Percentiles rank a stretch among this genome's conserved stretches.
Conservation (phyloP, 2,329 filamentous ascomycete genomes). For the Arachnomyces sp. region DNA sequence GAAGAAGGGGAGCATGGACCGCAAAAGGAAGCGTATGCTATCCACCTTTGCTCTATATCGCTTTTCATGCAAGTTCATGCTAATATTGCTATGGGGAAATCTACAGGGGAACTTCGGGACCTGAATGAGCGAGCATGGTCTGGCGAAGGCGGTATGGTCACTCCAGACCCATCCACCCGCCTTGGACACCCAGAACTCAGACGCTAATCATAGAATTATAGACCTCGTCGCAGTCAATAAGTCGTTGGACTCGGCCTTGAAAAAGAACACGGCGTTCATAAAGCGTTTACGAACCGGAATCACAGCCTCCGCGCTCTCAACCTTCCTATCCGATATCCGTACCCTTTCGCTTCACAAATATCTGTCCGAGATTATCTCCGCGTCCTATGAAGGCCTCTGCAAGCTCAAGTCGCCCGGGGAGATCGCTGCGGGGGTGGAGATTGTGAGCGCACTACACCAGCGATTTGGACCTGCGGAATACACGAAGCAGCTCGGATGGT, state of each 20-base stretch:
- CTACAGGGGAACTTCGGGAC: conserved; percentile 76
- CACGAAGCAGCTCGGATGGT: conserved; percentile 85
- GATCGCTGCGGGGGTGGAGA: conserved; percentile 83
- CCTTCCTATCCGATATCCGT: conserved; percentile 83
- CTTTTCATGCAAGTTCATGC: background rate
- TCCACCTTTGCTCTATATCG: background rate
- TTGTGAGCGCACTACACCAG: conserved; percentile 91
- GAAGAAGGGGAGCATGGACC: conserved; percentile 36
- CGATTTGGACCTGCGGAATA: conserved; percentile 87
- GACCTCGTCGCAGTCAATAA: conserved; percentile 70
- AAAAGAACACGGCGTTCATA: conserved; percentile 98
- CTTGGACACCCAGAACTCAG: background rate
- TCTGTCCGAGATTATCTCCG: conserved; percentile 91
- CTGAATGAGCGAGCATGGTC: conserved; percentile 83
- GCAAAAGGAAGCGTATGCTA: conserved; percentile 41
- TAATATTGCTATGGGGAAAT: background rate
- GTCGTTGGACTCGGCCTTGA: conserved; percentile 86
- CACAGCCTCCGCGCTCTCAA: conserved; percentile 67
- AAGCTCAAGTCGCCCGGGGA: conserved; percentile 88
- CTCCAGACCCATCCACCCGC: conserved; percentile 11
- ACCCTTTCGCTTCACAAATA: conserved; percentile 92
- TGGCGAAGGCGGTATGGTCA: conserved; percentile 67
- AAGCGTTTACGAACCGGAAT: conserved; percentile 89
- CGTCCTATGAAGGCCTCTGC: conserved; percentile 89
- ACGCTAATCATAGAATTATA: conserved; percentile 28